phyloP scores from a whole-genome alignment of 2,329 filamentous ascomycete genomes.

The Colletotrichum tanaceti region DNA sequence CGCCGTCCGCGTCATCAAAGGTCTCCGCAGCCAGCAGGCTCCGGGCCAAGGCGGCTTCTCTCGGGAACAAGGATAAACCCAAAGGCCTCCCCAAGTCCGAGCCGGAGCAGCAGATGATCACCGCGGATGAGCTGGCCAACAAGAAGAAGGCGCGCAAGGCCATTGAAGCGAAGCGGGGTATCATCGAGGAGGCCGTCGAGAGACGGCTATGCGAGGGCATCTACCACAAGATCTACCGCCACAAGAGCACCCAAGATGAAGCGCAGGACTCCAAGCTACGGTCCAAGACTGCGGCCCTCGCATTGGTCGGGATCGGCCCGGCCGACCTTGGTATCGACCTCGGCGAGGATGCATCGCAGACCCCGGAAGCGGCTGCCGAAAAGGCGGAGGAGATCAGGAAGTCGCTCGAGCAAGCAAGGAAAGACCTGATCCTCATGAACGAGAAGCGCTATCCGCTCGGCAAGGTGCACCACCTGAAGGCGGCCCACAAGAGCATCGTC shows the following conservation, averaged over 20 bases:
- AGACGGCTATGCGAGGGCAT: constrained; percentile 85
- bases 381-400: constrained; percentile 76
- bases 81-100: constrained; percentile 58
- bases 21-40: constrained; percentile 67
- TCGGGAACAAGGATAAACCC: constrained; percentile 64
- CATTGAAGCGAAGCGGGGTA: constrained; percentile 79
- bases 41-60: constrained; percentile 65
- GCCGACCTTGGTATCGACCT: constrained; percentile 85
- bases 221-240: constrained; percentile 90
- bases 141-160: constrained; percentile 81
- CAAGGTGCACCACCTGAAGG: constrained; percentile 89
- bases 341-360: constrained; percentile 65
- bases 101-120: constrained; percentile 85
- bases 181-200: constrained; percentile 92
- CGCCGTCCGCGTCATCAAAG: constrained; percentile 65
- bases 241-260: constrained; percentile 91
- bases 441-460: constrained; percentile 88
- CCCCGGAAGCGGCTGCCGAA: constrained; percentile 68
- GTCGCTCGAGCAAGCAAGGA: constrained; percentile 77
- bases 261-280: constrained; percentile 93
- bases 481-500: constrained; percentile 93
- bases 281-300: constrained; percentile 90
- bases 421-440: constrained; percentile 83
- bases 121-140: constrained; percentile 83
- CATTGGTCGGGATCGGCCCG: constrained; percentile 90